A percentile compares a stretch with the other conserved stretches of the same genome.
These are phyloP conservation scores for Thermothelomyces thermophilus DNA, from an alignment of 2,329 filamentous ascomycete species.

Conservation along the genomic window DNA sequence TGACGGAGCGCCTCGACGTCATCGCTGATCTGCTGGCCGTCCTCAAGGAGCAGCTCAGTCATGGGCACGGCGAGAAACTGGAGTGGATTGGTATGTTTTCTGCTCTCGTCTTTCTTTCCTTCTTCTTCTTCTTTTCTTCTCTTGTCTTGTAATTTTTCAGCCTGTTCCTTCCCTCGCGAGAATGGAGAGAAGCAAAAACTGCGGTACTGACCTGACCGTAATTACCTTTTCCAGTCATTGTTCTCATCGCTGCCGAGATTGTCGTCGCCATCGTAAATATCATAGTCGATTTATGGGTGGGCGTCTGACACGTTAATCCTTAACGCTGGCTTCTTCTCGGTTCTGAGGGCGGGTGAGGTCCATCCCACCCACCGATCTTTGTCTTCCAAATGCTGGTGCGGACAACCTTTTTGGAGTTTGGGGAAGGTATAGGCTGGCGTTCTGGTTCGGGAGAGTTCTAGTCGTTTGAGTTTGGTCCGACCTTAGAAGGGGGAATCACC, in stretches of 20 bases:
- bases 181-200: not conserved
- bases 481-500: no score
- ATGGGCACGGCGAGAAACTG: slow-evolving; percentile 82
- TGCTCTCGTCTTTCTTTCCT: slow-evolving; percentile 1
- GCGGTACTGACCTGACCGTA: not conserved
- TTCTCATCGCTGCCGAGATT: slow-evolving; percentile 93
- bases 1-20: slow-evolving; percentile 86
- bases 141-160: not conserved
- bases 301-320: slow-evolving; percentile 20
- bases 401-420: not conserved
- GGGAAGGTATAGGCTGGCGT: not conserved
- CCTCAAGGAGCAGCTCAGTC: slow-evolving; percentile 89
- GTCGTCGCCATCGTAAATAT: slow-evolving; percentile 91
- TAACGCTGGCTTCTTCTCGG: no score
- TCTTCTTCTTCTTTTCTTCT: no score
- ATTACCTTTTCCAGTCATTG: slow-evolving; percentile 58
- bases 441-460: not conserved
- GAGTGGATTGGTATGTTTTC: slow-evolving; percentile 76
- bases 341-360: no score
- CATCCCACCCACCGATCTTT: not conserved
- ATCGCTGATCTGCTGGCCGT: slow-evolving; percentile 91
- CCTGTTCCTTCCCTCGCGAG: no score
- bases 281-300: slow-evolving; percentile 81
- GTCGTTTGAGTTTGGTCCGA: not conserved
- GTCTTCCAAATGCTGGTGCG: not conserved